phyloP scores from a whole-genome alignment of 257 asterid species.

The Verbena officinalis region DNA sequence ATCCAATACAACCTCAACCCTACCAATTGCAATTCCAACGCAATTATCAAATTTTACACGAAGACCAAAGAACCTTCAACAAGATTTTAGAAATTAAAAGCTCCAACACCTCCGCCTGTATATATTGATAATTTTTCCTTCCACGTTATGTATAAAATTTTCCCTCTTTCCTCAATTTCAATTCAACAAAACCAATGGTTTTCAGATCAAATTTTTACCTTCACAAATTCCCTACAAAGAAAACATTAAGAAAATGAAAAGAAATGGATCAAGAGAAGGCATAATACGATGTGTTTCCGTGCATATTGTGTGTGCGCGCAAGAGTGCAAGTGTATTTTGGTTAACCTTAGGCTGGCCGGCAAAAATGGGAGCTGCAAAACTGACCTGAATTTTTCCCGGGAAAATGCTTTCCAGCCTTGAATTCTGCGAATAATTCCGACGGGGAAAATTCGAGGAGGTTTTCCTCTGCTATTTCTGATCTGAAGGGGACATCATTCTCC shows the following conservation, averaged over 20 bases:
- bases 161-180: slow-evolving; percentile 42
- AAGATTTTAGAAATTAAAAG: slow-evolving; percentile 29
- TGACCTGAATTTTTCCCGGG: slow-evolving; percentile 33
- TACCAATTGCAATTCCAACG: slow-evolving; percentile 26
- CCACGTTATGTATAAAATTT: slow-evolving; percentile 21
- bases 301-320: no score
- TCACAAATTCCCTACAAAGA: slow-evolving; percentile 33
- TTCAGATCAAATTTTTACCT: slow-evolving; percentile 30
- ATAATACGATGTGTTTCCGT: background rate
- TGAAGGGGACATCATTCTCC: slow-evolving; percentile 30
- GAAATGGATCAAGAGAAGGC: slow-evolving; percentile 7
- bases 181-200: slow-evolving; percentile 27
- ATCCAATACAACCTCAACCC: slow-evolving; percentile 40
- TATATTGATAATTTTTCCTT: slow-evolving; percentile 33
- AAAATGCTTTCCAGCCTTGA: slow-evolving; percentile 17
- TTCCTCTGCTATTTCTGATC: slow-evolving; percentile 33
- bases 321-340: slow-evolving; percentile 3
- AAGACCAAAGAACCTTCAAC: slow-evolving; percentile 7
- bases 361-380: background rate
- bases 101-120: slow-evolving; percentile 52
- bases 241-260: background rate
- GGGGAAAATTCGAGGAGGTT: slow-evolving; percentile 23
- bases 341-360: background rate
- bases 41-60: slow-evolving; percentile 27
- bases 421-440: slow-evolving; percentile 27